phyloP scores from a whole-genome alignment of 345 rosid species.

The Populus tremula region DNA sequence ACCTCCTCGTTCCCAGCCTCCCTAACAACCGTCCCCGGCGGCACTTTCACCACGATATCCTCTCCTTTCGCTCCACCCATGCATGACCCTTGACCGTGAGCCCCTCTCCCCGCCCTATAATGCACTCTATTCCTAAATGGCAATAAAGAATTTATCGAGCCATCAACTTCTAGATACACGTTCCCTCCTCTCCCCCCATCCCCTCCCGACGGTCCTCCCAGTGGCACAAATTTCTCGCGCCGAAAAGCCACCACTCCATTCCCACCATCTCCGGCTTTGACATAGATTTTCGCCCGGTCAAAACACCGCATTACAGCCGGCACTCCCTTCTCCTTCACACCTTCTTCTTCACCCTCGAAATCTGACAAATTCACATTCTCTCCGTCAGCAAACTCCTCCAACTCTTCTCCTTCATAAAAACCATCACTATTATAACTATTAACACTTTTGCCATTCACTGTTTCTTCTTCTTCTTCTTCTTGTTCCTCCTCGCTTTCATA shows the following conservation, averaged over 20 bases:
- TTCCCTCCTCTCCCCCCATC: constrained; percentile 96
- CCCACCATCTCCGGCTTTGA: constrained; percentile 84
- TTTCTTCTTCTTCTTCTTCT: constrained; percentile 22
- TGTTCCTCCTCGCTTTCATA: constrained; percentile 18
- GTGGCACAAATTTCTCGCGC: constrained; percentile 75
- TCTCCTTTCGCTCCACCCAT: constrained; percentile 73
- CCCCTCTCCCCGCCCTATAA: constrained; percentile 78
- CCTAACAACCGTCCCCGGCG: constrained; percentile 77
- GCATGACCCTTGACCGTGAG: constrained; percentile 75
- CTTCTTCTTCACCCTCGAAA: constrained; percentile 37
- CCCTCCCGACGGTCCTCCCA: constrained; percentile 95
- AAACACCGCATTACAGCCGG: constrained; percentile 96
- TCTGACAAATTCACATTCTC: constrained; percentile 27
- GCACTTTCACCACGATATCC: constrained; percentile 77
- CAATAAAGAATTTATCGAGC: constrained; percentile 74
- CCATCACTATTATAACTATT: constrained; percentile 21
- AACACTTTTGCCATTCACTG: constrained; percentile 30
- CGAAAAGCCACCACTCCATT: constrained; percentile 92
- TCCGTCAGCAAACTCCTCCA: constrained; percentile 9
- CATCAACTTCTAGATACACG: constrained; percentile 72
- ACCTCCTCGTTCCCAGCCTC: constrained; percentile 74
- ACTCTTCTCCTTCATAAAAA: constrained; percentile 5
- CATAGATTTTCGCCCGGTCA: constrained; percentile 76
- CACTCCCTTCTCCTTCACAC: constrained; percentile 78
- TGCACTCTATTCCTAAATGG: constrained; percentile 83